Base-by-base conservation (phyloP, 768 basidiomycete genomes). In the Tylopilus sp. region DNA sequence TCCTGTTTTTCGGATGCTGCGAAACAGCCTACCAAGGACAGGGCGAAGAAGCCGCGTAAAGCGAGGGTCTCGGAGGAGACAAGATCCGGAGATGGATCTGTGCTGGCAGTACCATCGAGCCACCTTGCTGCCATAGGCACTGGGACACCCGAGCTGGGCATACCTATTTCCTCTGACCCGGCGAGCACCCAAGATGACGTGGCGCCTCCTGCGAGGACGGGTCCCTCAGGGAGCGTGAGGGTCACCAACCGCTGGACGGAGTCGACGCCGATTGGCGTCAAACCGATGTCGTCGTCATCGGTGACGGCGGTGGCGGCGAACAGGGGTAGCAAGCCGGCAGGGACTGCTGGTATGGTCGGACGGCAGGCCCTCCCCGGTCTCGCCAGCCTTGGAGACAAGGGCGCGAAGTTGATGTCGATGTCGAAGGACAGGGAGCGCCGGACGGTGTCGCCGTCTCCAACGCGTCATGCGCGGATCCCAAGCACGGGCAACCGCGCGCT, bases 11-110 rank as follows among this genome's bases (percentile, higher is more conserved):
- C 52, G 50, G 64, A 35, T 52, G 57, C 21, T 40, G 30, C 17
- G 38, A 41, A 49, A 64, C 66, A 91, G 89, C 86, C 84, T 44
- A 89, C 89, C 20, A 88, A 82, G 72, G 81, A 80, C 49, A 77
- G 86, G 64, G 83, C 81, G 42, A 82, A 78, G 70, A 85, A 83
- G 66, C 85, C 85, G 40, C 77, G 75, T 62, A 87, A 80, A 66
- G 67, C 62, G 7, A 56, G 49, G 47, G 59, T 59, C 47, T n/a
- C n/a, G n/a, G 61, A 63, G 49, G 58, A 63, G 47, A 46, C 30
- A 15, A 40, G 26, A 15, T 38, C 28, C 11, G 52, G 44, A 4
- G 52, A 50, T 18, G 25, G 2, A 22, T 30, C 35, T 28, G 35
- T 12, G 35, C 20, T 40, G 17, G n/a, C 20, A 30, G 35, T 17